Percentiles rank a stretch among this genome's conserved stretches.
Evolutionary conservation across 1,284 basidiomycete genomes (phyloP).

Genomic region (Meripilus lineatus): DNA sequence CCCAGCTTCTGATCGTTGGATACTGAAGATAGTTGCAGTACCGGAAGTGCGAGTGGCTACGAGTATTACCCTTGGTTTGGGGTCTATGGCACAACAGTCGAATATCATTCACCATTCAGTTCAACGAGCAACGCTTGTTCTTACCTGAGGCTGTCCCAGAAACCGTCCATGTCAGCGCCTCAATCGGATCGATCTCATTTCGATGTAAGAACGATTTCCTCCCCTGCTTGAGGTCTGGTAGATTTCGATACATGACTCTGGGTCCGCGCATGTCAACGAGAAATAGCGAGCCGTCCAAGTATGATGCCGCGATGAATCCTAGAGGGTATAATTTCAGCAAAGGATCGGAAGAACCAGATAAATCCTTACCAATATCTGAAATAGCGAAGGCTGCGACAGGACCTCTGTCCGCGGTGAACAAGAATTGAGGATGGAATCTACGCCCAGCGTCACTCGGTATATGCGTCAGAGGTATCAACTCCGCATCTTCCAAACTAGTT

Average conservation of each 20-base stretch:
- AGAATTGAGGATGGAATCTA: slow-evolving; percentile 58
- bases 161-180: slow-evolving; percentile 64
- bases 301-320: slow-evolving; percentile 77
- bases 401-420: slow-evolving; percentile 49
- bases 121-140: not conserved
- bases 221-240: slow-evolving; percentile 23
- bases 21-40: slow-evolving; percentile 49
- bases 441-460: slow-evolving; percentile 32
- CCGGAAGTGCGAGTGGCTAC: slow-evolving; percentile 62
- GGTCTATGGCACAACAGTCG: slow-evolving; percentile 34
- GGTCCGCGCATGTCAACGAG: slow-evolving; percentile 74
- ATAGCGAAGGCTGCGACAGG: slow-evolving; percentile 52
- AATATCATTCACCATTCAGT: not conserved
- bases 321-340: slow-evolving; percentile 3
- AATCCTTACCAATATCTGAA: slow-evolving; percentile 61
- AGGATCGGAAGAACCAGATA: slow-evolving; percentile 1
- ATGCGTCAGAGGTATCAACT: slow-evolving; percentile 46
- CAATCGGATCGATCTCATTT: slow-evolving; percentile 38
- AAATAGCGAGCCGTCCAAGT: slow-evolving; percentile 51
- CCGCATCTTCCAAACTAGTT: slow-evolving; percentile 33
- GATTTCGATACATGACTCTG: slow-evolving; percentile 48
- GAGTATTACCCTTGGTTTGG: slow-evolving; percentile 51
- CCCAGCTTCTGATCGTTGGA: slow-evolving; percentile 36
- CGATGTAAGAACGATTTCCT: slow-evolving; percentile 28
- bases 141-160: slow-evolving; percentile 23